These are phyloP conservation scores for Lodderomyces theae DNA, from an alignment of 1,139 yeast species.

Conservation along the genomic window DNA sequence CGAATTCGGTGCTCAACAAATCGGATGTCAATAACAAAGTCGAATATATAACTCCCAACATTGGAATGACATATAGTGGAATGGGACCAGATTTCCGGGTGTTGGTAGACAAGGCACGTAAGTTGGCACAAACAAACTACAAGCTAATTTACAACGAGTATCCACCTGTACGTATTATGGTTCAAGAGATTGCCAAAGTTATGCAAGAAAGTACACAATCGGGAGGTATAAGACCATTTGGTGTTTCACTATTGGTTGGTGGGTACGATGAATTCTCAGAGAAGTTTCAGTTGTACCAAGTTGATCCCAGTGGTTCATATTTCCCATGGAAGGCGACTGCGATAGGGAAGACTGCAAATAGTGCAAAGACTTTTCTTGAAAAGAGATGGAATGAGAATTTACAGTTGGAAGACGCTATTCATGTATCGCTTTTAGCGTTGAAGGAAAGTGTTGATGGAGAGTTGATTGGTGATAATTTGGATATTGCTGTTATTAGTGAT, in stretches of 20 bases:
- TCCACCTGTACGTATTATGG: conserved; percentile 93
- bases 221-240: conserved; percentile 98
- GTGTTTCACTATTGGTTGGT: conserved; percentile 90
- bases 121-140: conserved; percentile 88
- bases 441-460: conserved; percentile 98
- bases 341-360: conserved; percentile 89
- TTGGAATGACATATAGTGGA: conserved; percentile 96
- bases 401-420: conserved; percentile 97
- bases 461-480: conserved; percentile 94
- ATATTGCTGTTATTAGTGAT: conserved; percentile 82
- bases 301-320: conserved; percentile 96
- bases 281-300: conserved; percentile 82
- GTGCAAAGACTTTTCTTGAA: conserved; percentile 95
- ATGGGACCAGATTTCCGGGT: conserved; percentile 99
- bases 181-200: conserved; percentile 90
- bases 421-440: conserved; percentile 88
- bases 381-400: conserved; percentile 97
- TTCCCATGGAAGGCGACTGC: conserved; percentile 99
- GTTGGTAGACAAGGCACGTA: conserved; percentile 88
- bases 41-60: conserved; percentile 85
- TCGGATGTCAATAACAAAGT: conserved; percentile 77
- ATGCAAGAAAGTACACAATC: conserved; percentile 99
- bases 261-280: conserved; percentile 85
- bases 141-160: conserved; percentile 93
- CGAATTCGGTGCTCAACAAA: conserved; percentile 74